phyloP scores from a whole-genome alignment of 192 early-diverging fungal species.

The Nowakowskiella sp. region DNA sequence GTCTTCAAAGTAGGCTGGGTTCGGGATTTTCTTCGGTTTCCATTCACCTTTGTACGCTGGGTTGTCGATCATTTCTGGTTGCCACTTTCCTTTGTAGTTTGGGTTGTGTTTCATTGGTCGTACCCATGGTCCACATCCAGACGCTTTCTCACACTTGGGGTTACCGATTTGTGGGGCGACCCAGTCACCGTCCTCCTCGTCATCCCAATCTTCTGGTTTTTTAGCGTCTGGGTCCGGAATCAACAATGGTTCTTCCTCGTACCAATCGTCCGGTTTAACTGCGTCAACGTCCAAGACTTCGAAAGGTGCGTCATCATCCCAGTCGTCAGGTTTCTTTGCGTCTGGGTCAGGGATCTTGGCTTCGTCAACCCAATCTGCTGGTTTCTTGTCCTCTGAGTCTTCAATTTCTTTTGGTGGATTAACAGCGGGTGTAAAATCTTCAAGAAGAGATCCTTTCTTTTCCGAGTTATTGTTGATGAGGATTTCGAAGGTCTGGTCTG shows the following conservation, averaged over 20 bases:
- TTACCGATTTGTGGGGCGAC: conserved; percentile 66
- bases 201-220: conserved; percentile 86
- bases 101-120: conserved; percentile 82
- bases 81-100: conserved; percentile 90
- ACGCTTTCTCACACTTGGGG: conserved; percentile 69
- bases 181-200: conserved; percentile 93
- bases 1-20: conserved; percentile 83
- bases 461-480: conserved; percentile 61
- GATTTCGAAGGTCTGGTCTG: conserved; percentile 74
- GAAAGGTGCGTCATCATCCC: conserved; percentile 82
- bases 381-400: conserved; percentile 71
- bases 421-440: conserved; percentile 73
- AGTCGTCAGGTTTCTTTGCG: conserved; percentile 68
- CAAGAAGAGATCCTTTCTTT: conserved; percentile 62
- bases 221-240: conserved; percentile 70
- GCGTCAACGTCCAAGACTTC: conserved; percentile 71
- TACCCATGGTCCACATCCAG: conserved; percentile 76
- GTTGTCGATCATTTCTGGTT: conserved; percentile 76
- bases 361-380: conserved; percentile 79
- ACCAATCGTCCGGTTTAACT: conserved; percentile 78
- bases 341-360: conserved; percentile 77
- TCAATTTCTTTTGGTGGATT: conserved; percentile 71
- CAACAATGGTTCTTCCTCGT: conserved; percentile 65
- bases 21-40: conserved; percentile 75
- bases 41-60: conserved; percentile 89